A percentile compares a stretch with the other conserved stretches of the same genome.
phyloP scores from a whole-genome alignment of 192 early-diverging fungal species.

The Obelidium mucronatum region DNA sequence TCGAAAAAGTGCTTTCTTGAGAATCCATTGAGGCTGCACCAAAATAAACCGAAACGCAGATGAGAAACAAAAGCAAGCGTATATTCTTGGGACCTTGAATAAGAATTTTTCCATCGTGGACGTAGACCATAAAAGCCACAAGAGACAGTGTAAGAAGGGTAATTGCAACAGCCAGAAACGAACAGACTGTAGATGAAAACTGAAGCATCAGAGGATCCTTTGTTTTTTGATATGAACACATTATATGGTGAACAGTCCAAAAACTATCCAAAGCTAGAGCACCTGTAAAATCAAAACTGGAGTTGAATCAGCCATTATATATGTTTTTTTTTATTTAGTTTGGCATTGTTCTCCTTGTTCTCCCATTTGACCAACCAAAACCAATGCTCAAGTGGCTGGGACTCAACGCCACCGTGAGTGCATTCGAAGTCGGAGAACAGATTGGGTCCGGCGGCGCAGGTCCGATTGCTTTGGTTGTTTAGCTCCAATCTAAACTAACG shows the following conservation, averaged over 20 bases:
- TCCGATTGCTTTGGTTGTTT: not conserved
- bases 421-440: slow-evolving; percentile 27
- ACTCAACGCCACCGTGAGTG: not conserved
- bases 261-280: not conserved
- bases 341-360: not conserved
- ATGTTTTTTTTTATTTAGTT: not conserved
- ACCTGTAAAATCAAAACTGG: not conserved
- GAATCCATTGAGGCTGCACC: not conserved
- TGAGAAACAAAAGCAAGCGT: not conserved
- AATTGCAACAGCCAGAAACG: not conserved
- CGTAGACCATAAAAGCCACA: not conserved
- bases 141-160: not conserved
- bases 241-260: too few relatives aligned
- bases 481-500: not conserved
- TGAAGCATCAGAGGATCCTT: not conserved
- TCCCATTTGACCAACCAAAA: not conserved
- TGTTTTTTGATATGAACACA: not conserved
- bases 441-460: slow-evolving; percentile 32
- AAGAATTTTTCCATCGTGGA: not conserved
- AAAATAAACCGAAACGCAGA: not conserved
- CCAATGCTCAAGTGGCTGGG: slow-evolving; percentile 32
- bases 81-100: not conserved
- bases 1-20: not conserved
- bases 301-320: too few relatives aligned
- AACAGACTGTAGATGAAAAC: not conserved